Percentiles rank a stretch among this genome's conserved stretches.
These are phyloP conservation scores for Glaciozyma antarctica DNA, from an alignment of 768 basidiomycete species.

Conservation along the genomic window DNA sequence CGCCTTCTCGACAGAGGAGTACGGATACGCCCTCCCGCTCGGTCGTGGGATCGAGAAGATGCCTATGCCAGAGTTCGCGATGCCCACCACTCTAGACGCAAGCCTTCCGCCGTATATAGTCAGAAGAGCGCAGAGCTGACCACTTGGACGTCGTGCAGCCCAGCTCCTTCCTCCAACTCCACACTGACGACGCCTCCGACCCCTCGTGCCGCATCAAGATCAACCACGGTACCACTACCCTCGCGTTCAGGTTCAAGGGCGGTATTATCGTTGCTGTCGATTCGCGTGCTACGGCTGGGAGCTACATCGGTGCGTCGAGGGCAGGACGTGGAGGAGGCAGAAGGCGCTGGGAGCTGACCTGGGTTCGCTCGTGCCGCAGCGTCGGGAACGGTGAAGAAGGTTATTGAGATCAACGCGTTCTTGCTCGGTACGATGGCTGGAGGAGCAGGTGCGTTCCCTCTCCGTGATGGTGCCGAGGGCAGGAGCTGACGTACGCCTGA, in stretches of 20 bases:
- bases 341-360: conserved; percentile 1
- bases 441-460: conserved; percentile 68
- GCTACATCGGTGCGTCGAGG: conserved; percentile 69
- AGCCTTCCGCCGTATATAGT: background rate
- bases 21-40: conserved; percentile 31
- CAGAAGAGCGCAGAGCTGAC: background rate
- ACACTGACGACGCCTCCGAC: conserved; percentile 93
- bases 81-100: conserved; percentile 24
- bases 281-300: conserved; percentile 91
- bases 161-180: conserved; percentile 74
- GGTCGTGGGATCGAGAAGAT: conserved; percentile 29
- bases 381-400: conserved; percentile 90
- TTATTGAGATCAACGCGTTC: conserved; percentile 99
- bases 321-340: background rate
- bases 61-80: conserved; percentile 26
- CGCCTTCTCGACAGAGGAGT: conserved; percentile 13
- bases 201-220: conserved; percentile 95
- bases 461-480: background rate
- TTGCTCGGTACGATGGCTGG: conserved; percentile 99
- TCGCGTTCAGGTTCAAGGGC: conserved; percentile 92
- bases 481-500: conserved; percentile 2
- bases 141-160: conserved; percentile 49
- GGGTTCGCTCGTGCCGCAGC: conserved; percentile 46
- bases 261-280: conserved; percentile 99
- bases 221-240: conserved; percentile 93